Base-by-base conservation (phyloP, 441 rosid species). In the Manihot esculenta region DNA sequence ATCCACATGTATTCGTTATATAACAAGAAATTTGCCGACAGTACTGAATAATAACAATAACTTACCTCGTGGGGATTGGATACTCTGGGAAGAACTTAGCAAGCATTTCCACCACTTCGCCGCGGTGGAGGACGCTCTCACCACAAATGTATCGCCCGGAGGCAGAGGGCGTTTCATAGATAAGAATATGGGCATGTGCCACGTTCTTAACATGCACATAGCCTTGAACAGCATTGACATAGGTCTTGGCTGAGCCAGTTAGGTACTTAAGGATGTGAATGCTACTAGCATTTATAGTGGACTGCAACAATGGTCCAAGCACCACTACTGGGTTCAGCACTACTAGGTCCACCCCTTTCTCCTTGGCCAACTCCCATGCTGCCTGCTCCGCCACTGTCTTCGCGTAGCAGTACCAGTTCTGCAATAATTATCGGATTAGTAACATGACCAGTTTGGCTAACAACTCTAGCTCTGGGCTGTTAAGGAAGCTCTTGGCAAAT, bases 391-490 rank as follows among this genome's bases (percentile, higher is more conserved):
- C 98, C 85, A 88, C 87, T 30, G 81, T 81, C 77, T 94, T 87
- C 7, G 97, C 96, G 5, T 91, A 87, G 75, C 97, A 88, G 75
- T 91, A 91, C 97, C 98, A 91, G 60, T 91, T 89, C 97, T 91
- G 79, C 65, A 35, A 35, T 35, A 30, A 30, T 30, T 30, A 9
- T 20, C 10, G 42, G 41, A 7, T 21, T 12, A 53, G 9, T 53
- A 24, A 51, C 21, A 35, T 35, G 47, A 18, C 17, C 21, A 26
- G 30, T 27, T 45, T 56, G 38, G 64, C 17, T 8, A 49, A 35
- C 50, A 35, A 54, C 48, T 60, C 47, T 18, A 30, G 2, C 33
- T 30, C 33, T 30, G 30, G 18, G 15, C n/a, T 5, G 27, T 3
- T 0, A 15, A 10, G 7, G 5, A 59, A 12, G 63, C 10, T 53